Evolutionary conservation across 2,329 filamentous ascomycete species (phyloP).

Genomic region (Fusarium citri): DNA sequence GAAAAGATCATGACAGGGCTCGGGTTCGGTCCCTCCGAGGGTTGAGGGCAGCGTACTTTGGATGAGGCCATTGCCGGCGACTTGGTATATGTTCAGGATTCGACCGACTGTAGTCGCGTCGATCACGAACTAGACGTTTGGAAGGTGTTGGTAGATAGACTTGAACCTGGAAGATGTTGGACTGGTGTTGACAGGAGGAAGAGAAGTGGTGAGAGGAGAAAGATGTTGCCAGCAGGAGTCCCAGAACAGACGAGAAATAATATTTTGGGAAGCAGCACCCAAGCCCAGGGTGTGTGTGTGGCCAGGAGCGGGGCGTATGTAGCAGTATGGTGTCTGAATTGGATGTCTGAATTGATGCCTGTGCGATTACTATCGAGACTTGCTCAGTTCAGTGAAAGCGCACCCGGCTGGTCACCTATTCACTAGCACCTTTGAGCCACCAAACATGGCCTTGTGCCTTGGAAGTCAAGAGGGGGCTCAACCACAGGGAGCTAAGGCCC

Average conservation of each 20-base stretch:
- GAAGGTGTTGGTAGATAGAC: conserved; percentile 38
- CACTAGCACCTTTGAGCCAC: conserved; percentile 31
- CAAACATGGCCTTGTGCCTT: conserved; percentile 35
- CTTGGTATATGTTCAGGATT: conserved; percentile 51
- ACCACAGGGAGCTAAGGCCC: conserved; percentile 42
- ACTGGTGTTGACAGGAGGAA: conserved; percentile 31
- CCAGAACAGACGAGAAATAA: conserved; percentile 53
- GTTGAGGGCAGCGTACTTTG: conserved; percentile 61
- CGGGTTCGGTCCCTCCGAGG: conserved; percentile 39
- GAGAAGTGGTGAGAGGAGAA: conserved; percentile 43
- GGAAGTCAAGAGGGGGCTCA: conserved; percentile 37
- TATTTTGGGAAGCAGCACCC: conserved; percentile 53
- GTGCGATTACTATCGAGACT: conserved; percentile 47
- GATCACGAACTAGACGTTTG: conserved; percentile 46
- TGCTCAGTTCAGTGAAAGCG: conserved; percentile 30
- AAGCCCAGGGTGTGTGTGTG: conserved; percentile 47
- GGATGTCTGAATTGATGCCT: conserved; percentile 47
- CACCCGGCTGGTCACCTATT: conserved; percentile 23
- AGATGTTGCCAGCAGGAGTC: conserved; percentile 42
- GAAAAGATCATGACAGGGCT: conserved; percentile 41
- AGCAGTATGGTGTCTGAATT: conserved; percentile 31
- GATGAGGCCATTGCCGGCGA: conserved; percentile 69
- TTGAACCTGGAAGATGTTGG: conserved; percentile 25
- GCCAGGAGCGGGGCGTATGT: conserved; percentile 44
- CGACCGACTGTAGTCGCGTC: conserved; percentile 50